Evolutionary conservation across 2,329 filamentous ascomycete genomes (phyloP).

Genomic region (Sporothrix phasma): DNA sequence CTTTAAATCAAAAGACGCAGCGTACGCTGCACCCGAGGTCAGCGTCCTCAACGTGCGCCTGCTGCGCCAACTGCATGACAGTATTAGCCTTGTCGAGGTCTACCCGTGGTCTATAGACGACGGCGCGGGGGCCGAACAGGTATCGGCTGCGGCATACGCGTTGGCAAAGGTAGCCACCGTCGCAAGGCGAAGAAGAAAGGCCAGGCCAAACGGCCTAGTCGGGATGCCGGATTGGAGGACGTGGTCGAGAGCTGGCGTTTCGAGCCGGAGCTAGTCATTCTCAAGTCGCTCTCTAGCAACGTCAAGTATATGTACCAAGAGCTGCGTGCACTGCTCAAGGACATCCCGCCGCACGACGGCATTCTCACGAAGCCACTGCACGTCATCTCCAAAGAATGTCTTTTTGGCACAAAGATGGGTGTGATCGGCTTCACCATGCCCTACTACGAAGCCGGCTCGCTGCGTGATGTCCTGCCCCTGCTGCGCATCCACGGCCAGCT

Average conservation of each 20-base stretch:
- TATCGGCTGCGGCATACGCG: not conserved
- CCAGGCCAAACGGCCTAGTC: not conserved
- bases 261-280: conserved; percentile 33
- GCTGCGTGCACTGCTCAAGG: conserved; percentile 41
- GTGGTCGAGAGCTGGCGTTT: not conserved
- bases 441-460: conserved; percentile 43
- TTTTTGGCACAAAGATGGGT: conserved; percentile 45
- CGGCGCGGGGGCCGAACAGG: not conserved
- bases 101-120: conserved; percentile 23
- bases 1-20: no score
- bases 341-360: conserved; percentile 41
- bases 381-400: conserved; percentile 45
- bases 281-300: conserved; percentile 49
- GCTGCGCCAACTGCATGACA: conserved; percentile 47
- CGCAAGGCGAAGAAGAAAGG: not conserved
- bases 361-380: conserved; percentile 43
- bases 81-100: conserved; percentile 41
- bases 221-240: not conserved
- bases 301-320: conserved; percentile 54
- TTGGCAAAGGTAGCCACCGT: not conserved
- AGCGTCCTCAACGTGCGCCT: conserved; percentile 42
- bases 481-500: conserved; percentile 38
- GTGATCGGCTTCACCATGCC: conserved; percentile 48
- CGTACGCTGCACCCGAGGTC: conserved; percentile 32
- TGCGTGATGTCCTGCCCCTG: conserved; percentile 46